Evolutionary conservation across 495 filamentous ascomycete genomes (phyloP).

Genomic region (Astrocystis sublimbata): DNA sequence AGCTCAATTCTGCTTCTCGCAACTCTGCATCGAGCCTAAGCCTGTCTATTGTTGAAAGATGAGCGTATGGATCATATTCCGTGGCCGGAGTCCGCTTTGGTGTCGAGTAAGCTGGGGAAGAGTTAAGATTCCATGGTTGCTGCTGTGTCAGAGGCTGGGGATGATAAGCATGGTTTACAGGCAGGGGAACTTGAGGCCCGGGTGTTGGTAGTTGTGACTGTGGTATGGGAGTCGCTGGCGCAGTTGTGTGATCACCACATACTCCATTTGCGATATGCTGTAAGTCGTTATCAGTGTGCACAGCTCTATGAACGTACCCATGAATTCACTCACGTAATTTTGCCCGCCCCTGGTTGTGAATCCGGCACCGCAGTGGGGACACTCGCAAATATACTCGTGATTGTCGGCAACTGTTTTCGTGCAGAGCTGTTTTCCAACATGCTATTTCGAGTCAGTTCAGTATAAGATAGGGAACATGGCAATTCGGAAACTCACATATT

Average conservation of each 20-base stretch:
- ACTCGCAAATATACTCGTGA: slow-evolving; percentile 36
- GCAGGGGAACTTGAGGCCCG: not conserved
- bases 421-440: slow-evolving; percentile 42
- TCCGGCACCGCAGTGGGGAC: slow-evolving; percentile 42
- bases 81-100: slow-evolving; percentile 3
- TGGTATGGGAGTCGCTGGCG: slow-evolving; percentile 22
- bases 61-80: slow-evolving; percentile 40
- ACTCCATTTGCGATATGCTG: slow-evolving; percentile 39
- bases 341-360: slow-evolving; percentile 37
- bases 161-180: not conserved
- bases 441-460: slow-evolving; percentile 30
- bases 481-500: slow-evolving; percentile 40
- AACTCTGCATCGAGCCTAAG: slow-evolving; percentile 39
- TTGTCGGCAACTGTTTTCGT: slow-evolving; percentile 28
- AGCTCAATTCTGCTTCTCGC: slow-evolving; percentile 37
- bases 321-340: slow-evolving; percentile 34
- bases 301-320: not conserved
- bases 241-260: slow-evolving; percentile 34
- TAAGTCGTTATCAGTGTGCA: slow-evolving; percentile 15
- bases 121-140: too few species aligned
- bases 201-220: slow-evolving; percentile 13
- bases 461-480: not conserved
- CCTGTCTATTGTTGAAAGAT: slow-evolving; percentile 33
- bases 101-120: slow-evolving; percentile 14
- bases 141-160: not conserved